Conservation (phyloP, 805 yeast species). For the Huiozyma sinensis region DNA sequence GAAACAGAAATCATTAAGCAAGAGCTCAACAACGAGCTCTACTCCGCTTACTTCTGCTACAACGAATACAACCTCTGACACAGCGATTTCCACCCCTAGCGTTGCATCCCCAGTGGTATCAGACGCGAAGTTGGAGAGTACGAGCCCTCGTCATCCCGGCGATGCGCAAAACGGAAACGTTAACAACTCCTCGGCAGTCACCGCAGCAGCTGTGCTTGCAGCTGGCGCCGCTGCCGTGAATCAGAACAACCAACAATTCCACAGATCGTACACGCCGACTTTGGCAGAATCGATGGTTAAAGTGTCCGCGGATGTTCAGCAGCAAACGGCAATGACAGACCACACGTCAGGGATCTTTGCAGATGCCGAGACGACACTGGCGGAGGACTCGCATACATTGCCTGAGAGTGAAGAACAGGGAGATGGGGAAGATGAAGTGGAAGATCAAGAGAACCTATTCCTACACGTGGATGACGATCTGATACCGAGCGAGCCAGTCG, state of each 20-base stretch:
- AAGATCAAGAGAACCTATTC: constrained; percentile 14
- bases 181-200: constrained; percentile 9
- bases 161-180: neutral
- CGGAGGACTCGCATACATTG: neutral
- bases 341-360: neutral
- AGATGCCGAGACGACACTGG: neutral
- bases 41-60: constrained; percentile 9
- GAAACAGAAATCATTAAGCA: constrained; percentile 1
- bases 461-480: constrained; percentile 11
- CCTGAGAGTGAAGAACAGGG: constrained; percentile 1
- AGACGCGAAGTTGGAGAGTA: neutral
- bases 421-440: neutral
- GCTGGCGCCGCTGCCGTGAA: constrained; percentile 21
- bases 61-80: constrained; percentile 15
- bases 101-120: neutral
- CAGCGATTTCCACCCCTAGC: constrained; percentile 1
- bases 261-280: constrained; percentile 4
- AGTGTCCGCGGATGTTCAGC: neutral
- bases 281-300: neutral
- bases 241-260: constrained; percentile 16
- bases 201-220: constrained; percentile 19
- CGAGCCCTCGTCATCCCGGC: neutral
- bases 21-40: constrained; percentile 1
- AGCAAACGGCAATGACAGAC: neutral
- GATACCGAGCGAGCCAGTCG: constrained; percentile 7